phyloP scores from a whole-genome alignment of 495 filamentous ascomycete genomes.

The Lichina pygmaea region DNA sequence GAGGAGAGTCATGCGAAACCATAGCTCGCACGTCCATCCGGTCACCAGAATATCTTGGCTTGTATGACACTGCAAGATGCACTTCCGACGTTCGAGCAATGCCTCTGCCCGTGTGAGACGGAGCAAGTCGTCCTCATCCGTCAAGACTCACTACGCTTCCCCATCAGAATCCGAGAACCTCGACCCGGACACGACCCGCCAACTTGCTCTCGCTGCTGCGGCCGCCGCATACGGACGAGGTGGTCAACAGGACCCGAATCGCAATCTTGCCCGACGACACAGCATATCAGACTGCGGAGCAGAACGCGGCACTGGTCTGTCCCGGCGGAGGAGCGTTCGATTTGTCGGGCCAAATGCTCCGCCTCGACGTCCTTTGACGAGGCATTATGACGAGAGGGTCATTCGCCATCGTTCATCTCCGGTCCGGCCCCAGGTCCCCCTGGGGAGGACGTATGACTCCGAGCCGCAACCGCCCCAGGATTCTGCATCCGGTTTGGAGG shows the following conservation, averaged over 20 bases:
- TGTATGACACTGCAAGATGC: slow-evolving; percentile 11
- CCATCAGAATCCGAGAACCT: slow-evolving; percentile 15
- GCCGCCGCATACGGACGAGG: slow-evolving; percentile 33
- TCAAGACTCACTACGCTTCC: slow-evolving; percentile 13
- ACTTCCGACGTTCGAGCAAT: slow-evolving; percentile 17
- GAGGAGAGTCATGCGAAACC: too few species aligned
- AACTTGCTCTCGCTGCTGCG: slow-evolving; percentile 43
- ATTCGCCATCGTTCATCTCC: not conserved
- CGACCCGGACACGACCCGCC: slow-evolving; percentile 25
- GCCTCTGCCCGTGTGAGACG: slow-evolving; percentile 22
- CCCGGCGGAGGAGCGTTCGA: slow-evolving; percentile 23
- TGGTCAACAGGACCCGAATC: slow-evolving; percentile 12
- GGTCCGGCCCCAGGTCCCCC: too few species aligned
- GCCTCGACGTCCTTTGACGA: slow-evolving; percentile 6
- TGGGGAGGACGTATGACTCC: too few species aligned
- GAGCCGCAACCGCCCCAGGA: too few species aligned
- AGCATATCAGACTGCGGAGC: not conserved
- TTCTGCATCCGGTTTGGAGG: too few species aligned
- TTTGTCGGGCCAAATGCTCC: slow-evolving; percentile 19
- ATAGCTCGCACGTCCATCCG: too few species aligned
- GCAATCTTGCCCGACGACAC: slow-evolving; percentile 1
- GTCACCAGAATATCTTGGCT: too few species aligned
- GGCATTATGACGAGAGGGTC: slow-evolving; percentile 2
- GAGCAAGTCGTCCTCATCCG: slow-evolving; percentile 36
- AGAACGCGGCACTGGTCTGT: slow-evolving; percentile 3